phyloP scores from a whole-genome alignment of 176 grass and related monocot genomes.

The Pharus latifolius region DNA sequence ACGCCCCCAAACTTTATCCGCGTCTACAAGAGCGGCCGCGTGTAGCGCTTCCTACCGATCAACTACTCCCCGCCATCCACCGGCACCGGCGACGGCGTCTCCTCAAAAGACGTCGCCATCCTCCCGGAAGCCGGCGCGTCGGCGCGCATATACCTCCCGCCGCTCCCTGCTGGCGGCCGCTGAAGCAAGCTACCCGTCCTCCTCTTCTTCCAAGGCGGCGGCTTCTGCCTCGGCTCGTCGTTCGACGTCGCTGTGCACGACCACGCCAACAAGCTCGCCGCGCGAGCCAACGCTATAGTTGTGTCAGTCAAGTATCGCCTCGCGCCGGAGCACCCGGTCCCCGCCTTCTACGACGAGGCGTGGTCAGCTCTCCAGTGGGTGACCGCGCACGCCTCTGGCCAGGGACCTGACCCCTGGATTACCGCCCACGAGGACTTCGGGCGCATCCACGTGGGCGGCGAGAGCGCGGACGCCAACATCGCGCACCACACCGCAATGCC shows the following conservation, averaged over 20 bases:
- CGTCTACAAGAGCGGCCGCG: constrained; percentile 57
- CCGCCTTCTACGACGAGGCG: constrained; percentile 42
- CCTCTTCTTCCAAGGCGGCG: constrained; percentile 51
- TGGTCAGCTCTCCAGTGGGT: constrained; percentile 55
- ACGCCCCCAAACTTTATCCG: constrained; percentile 49
- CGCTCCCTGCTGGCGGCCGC: not conserved
- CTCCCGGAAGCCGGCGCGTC: not conserved
- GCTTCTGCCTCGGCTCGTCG: constrained; percentile 60
- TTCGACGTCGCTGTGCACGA: constrained; percentile 33
- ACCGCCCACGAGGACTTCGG: constrained; percentile 42
- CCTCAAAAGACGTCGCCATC: constrained; percentile 33
- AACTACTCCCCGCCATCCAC: constrained; percentile 32
- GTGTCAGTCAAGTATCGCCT: constrained; percentile 61
- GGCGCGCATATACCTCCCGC: constrained; percentile 48
- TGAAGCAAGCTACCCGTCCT: constrained; percentile 29
- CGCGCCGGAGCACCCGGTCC: constrained; percentile 48
- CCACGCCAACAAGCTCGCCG: constrained; percentile 36
- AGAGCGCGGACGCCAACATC: constrained; percentile 71
- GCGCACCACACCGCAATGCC: constrained; percentile 55
- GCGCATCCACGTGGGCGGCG: constrained; percentile 51
- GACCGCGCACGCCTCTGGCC: constrained; percentile 25
- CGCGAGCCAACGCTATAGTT: constrained; percentile 20
- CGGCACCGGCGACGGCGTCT: constrained; percentile 32
- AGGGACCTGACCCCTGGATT: constrained; percentile 40
- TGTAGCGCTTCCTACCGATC: constrained; percentile 37